Evolutionary conservation across 1,139 yeast genomes (phyloP).

Genomic region (Ashbya aceris): DNA sequence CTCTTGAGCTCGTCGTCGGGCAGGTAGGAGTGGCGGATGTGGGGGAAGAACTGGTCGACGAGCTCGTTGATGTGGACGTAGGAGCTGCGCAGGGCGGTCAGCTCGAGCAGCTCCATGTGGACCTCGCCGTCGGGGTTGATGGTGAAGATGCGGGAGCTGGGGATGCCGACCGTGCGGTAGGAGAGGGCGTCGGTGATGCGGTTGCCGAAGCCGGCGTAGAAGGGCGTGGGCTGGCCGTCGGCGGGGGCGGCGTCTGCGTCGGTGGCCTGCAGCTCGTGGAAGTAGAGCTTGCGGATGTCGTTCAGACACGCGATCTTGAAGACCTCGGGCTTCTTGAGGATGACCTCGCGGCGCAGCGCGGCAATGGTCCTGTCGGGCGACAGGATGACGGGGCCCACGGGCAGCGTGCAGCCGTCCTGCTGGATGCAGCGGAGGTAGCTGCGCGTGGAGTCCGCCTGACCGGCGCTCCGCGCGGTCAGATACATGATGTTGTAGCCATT

Average conservation of each 20-base stretch:
- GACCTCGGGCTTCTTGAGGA: slow-evolving; percentile 89
- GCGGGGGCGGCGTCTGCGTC: slow-evolving; percentile 1
- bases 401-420: slow-evolving; percentile 67
- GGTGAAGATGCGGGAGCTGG: slow-evolving; percentile 89
- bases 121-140: slow-evolving; percentile 96
- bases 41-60: slow-evolving; percentile 97
- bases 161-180: slow-evolving; percentile 88
- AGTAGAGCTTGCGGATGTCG: slow-evolving; percentile 67
- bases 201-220: slow-evolving; percentile 97
- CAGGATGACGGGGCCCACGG: slow-evolving; percentile 87
- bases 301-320: slow-evolving; percentile 95
- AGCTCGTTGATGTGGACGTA: slow-evolving; percentile 86
- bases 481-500: slow-evolving; percentile 94
- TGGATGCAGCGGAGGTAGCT: slow-evolving; percentile 69
- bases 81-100: slow-evolving; percentile 85
- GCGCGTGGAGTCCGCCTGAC: slow-evolving; percentile 90
- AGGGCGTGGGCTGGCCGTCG: slow-evolving; percentile 26
- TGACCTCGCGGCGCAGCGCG: slow-evolving; percentile 83
- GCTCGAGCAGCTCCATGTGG: slow-evolving; percentile 88
- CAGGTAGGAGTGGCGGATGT: slow-evolving; percentile 40
- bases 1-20: slow-evolving; percentile 26
- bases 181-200: slow-evolving; percentile 95
- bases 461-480: slow-evolving; percentile 89
- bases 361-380: slow-evolving; percentile 98
- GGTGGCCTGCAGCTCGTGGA: slow-evolving; percentile 6